Conservation (phyloP, 148 eudicot species). For the Silene conica region DNA sequence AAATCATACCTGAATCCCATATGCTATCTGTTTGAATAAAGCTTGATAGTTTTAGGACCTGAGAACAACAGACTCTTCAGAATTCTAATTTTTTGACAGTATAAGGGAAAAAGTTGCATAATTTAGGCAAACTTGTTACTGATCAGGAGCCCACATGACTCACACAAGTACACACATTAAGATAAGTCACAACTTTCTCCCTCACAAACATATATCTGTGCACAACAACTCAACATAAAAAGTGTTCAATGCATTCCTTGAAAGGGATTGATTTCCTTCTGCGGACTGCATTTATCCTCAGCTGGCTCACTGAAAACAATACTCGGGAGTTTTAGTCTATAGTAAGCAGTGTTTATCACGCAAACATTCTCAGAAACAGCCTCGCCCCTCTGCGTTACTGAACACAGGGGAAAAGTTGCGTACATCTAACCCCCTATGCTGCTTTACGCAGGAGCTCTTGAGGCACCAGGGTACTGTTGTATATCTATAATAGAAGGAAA, state of each 20-base stretch:
- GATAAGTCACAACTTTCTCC: not conserved
- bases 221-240: not conserved
- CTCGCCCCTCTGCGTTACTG: not conserved
- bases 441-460: not conserved
- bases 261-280: conserved; percentile 43
- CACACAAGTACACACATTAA: not conserved
- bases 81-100: conserved; percentile 2
- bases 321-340: not conserved
- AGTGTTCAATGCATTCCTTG: too few relatives aligned
- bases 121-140: not conserved
- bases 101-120: not conserved
- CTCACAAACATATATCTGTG: not conserved
- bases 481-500: too few relatives aligned
- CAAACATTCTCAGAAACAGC: not conserved
- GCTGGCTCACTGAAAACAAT: conserved; percentile 69
- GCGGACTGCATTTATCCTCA: conserved; percentile 65
- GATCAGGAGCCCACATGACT: not conserved
- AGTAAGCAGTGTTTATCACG: not conserved
- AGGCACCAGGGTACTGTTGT: too few relatives aligned
- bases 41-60: conserved; percentile 95
- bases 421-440: not conserved
- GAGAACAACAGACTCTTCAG: conserved; percentile 25
- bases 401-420: not conserved
- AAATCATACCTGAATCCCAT: conserved; percentile 87
- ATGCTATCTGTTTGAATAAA: conserved; percentile 84